Base-by-base conservation (phyloP, 768 basidiomycete species). In the Hypholoma fasciculare region DNA sequence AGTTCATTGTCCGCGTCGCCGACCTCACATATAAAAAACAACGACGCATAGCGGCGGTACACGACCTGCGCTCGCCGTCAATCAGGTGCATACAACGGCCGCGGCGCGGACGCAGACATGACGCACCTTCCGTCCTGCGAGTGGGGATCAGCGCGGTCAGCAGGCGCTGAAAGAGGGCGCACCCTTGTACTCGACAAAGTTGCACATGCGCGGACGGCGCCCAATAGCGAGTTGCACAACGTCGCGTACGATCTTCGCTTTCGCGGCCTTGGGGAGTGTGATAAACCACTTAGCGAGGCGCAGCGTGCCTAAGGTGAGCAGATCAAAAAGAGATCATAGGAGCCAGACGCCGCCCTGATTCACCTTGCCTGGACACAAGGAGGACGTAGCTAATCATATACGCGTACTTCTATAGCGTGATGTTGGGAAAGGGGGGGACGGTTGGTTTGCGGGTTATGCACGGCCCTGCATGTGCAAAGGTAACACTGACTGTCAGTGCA, bases 131-230 rank as follows among this genome's bases (percentile, higher is more conserved):
- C 63, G 68, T 39, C 69, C 73, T 75, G 59, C n/a, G 42, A 19
- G 26, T 20, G 26, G 19, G 36, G 55, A 23, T 13, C 23, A 19
- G 38, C 38, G 50, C 14, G 17, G 30, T n/a, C 38, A 30, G 14
- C 19, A 26, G 27, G 26, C 16, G 19, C 20, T 8, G 26, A 13
- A 49, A 12, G 23, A 37, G 6, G 37, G 44, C 83, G 61, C 58
- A 89, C 96, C 96, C 78, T 96, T 97, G 79, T 97, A 97, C 71
- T 98, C 96, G 40, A 98, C 74, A 67, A 98, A 90, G 74, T 98
- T 98, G 70, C 94, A 97, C 93, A 94, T 96, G 55, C 90, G 81
- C 50, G 91, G 92, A 58, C 91, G 82, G 51, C 96, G 83, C 52
- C 88, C 91, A 46, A 96, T 79, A 30, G 98, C 94, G 37, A 97